Evolutionary conservation across 2,329 filamentous ascomycete genomes (phyloP).

Genomic region (Cercospora zeina): DNA sequence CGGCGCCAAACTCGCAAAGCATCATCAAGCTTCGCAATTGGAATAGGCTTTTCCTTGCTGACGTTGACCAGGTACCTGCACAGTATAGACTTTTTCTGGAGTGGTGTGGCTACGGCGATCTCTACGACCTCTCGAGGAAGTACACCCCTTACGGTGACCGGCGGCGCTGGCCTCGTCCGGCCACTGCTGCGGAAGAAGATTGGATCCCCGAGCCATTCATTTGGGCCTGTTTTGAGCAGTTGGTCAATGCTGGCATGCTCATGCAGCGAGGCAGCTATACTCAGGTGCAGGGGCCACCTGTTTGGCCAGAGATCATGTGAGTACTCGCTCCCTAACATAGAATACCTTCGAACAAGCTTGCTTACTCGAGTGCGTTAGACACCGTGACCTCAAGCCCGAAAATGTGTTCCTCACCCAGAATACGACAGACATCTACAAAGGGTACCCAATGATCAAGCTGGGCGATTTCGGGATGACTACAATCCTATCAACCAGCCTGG

Average conservation of each 20-base stretch:
- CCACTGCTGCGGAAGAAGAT: not conserved
- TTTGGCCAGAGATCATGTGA: conserved; percentile 69
- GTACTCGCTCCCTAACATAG: not conserved
- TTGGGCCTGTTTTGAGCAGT: conserved; percentile 11
- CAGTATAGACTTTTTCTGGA: conserved; percentile 11
- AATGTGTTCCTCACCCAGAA: conserved; percentile 85
- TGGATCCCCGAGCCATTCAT: conserved; percentile 18
- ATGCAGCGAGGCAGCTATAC: conserved; percentile 1
- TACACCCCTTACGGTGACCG: conserved; percentile 4
- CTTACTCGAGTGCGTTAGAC: conserved; percentile 41
- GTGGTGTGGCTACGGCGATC: conserved; percentile 14
- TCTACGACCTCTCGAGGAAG: conserved; percentile 1
- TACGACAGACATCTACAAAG: not conserved
- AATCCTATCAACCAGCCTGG: not conserved
- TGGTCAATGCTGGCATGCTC: conserved; percentile 11
- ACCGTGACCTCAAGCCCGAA: conserved; percentile 93
- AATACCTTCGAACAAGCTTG: not conserved
- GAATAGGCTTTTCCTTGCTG: not conserved
- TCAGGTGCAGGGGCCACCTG: not conserved
- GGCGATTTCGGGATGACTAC: conserved; percentile 9
- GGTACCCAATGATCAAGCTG: conserved; percentile 6
- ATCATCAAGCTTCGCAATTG: conserved; percentile 14
- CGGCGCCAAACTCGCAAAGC: not conserved
- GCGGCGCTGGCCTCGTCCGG: not conserved
- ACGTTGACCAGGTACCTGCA: not conserved